Evolutionary conservation across 2,329 filamentous ascomycete species (phyloP), one percentile per base, ranked within the genome.

Genomic region (Paecilomyces dactylethromorphus): DNA sequence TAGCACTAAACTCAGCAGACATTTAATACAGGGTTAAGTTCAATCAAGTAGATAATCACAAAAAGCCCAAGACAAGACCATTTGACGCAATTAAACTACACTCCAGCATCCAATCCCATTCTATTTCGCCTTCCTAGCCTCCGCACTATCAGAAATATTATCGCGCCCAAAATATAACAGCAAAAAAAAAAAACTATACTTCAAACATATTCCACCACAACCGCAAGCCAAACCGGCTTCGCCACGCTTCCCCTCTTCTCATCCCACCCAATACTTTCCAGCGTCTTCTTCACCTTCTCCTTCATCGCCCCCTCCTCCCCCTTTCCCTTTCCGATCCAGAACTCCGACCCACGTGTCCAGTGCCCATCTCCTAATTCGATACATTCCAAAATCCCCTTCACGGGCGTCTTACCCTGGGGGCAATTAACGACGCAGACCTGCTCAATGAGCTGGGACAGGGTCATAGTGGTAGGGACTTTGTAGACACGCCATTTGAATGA

Each of bases 191-290:
- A 33, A 15, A 6, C 39, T 10, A 24, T 12, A 15, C 3, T n/a
- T 31, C 29, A 39, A 55, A 31, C 53, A 55, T 55, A 55, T 13
- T 53, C 54, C 50, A 56, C 45, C 54, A 32, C 51, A 22, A 45
- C 54, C 21, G 54, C 60, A 18, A 68, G 24, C 68, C 68, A 71
- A 33, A 71, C 60, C 6, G 66, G 67, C 29, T 54, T 56, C 1
- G 49, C 57, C 55, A 59, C 64, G 22, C 62, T 58, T 56, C 59
- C 65, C 31, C 62, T 60, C 12, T 74, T 75, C 18, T 69, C 68
- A 39, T 85, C 81, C 85, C 87, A 89, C 0, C 86, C 86, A 10
- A 87, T 65, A 0, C 85, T 79, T 60, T 72, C 76, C 60, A 89
- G 72, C 0, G 77, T 78, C 75, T 79, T 79, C 62, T 74, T 75